phyloP scores from a whole-genome alignment of 805 yeast genomes.

The Tetrapisispora taiwanensis region DNA sequence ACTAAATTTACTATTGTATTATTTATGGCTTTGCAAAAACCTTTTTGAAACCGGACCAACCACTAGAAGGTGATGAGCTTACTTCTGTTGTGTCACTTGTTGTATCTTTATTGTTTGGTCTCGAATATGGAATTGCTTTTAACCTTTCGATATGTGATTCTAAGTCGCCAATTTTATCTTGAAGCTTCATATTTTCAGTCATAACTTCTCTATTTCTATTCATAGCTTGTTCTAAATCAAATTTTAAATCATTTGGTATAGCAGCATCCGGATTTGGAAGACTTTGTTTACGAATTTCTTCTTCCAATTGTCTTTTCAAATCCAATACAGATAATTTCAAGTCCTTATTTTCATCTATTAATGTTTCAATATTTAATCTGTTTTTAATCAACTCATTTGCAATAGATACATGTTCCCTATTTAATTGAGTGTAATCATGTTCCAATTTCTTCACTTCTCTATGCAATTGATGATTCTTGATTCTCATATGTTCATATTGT shows the following conservation, averaged over 20 bases:
- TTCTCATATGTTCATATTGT: constrained; percentile 52
- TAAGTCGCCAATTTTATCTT: constrained; percentile 39
- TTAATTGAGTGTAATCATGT: constrained; percentile 54
- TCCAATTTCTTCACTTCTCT: constrained; percentile 67
- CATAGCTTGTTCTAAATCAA: constrained; percentile 50
- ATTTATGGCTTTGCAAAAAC: constrained; percentile 12
- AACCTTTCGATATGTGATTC: constrained; percentile 34
- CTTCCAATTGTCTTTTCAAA: constrained; percentile 33
- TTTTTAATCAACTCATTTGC: constrained; percentile 82
- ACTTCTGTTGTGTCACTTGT: background rate
- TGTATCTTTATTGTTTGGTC: background rate
- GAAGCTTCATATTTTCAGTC: constrained; percentile 49
- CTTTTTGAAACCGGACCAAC: constrained; percentile 22
- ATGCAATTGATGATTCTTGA: constrained; percentile 61
- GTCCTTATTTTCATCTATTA: constrained; percentile 65
- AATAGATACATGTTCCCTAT: constrained; percentile 73
- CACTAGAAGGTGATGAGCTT: constrained; percentile 8
- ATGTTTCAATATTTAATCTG: constrained; percentile 62
- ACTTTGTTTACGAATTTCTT: constrained; percentile 22
- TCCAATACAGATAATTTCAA: constrained; percentile 40
- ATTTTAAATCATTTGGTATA: constrained; percentile 34
- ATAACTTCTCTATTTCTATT: constrained; percentile 55
- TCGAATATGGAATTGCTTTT: constrained; percentile 11
- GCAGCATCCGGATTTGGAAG: constrained; percentile 29
- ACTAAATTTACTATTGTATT: too few species aligned